A percentile compares a stretch with the other conserved stretches of the same genome.
These are phyloP conservation scores for Solioccasus polychromus DNA, from an alignment of 768 basidiomycete species.

Conservation along the genomic window DNA sequence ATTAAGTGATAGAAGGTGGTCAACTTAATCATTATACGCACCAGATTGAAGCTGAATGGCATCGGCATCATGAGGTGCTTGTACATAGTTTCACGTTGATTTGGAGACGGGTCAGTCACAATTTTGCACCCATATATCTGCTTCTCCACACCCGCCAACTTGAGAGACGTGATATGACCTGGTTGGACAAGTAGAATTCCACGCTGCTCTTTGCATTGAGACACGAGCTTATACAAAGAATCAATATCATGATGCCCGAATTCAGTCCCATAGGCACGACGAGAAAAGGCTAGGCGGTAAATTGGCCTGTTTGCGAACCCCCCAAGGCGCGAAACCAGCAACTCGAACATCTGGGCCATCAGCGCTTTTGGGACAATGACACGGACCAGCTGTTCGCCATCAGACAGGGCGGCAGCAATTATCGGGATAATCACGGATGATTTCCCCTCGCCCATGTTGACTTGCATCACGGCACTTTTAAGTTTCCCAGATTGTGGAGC, in stretches of 20 bases:
- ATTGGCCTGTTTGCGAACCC: not conserved
- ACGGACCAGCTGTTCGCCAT: not conserved
- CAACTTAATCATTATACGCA: not conserved
- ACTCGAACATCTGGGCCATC: conserved; percentile 27
- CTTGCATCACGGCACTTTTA: conserved; percentile 1
- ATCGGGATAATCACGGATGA: not conserved
- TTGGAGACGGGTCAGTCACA: conserved; percentile 14
- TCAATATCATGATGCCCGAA: not conserved
- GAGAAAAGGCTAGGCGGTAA: not conserved
- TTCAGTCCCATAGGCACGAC: not conserved
- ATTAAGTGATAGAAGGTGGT: too few relatives aligned
- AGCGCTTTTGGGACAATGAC: conserved; percentile 45
- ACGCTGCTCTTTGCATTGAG: conserved; percentile 29
- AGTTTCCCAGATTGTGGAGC: not conserved
- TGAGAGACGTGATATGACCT: conserved; percentile 48
- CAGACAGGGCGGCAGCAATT: not conserved
- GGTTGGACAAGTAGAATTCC: conserved; percentile 33
- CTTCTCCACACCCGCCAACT: conserved; percentile 40
- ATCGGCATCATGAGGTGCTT: not conserved
- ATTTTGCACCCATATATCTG: conserved; percentile 6
- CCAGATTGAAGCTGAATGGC: not conserved
- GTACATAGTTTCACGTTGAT: not conserved
- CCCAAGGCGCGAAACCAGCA: not conserved
- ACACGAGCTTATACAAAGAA: conserved; percentile 30
- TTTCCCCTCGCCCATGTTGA: conserved; percentile 49